Conservation (phyloP, 2,329 filamentous ascomycete genomes). For the Claviceps pusilla region DNA sequence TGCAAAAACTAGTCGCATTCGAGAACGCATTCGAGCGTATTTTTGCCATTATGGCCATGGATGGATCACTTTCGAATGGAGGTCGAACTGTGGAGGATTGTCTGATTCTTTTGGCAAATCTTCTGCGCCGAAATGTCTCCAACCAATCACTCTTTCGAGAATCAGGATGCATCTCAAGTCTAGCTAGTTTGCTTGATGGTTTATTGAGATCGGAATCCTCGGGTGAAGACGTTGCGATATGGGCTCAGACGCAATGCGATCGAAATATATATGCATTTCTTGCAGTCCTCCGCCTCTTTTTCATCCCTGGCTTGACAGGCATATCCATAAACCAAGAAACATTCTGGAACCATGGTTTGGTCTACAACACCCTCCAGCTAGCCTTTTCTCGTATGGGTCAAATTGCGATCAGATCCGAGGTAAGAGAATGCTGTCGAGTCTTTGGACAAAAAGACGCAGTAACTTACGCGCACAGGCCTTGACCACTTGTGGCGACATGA, state of each 20-base stretch:
- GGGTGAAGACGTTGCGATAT: conserved; percentile 48
- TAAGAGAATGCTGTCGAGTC: conserved; percentile 20
- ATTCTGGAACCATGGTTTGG: conserved; percentile 70
- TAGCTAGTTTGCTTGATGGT: conserved; percentile 53
- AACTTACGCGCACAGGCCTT: conserved; percentile 43
- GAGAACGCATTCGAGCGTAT: conserved; percentile 83
- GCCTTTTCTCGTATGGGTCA: conserved; percentile 57
- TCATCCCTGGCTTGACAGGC: conserved; percentile 64
- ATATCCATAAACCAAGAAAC: conserved; percentile 71
- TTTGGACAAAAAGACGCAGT: background rate
- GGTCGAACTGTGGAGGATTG: conserved; percentile 86
- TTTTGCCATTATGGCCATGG: conserved; percentile 65
- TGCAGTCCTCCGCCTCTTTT: conserved; percentile 72
- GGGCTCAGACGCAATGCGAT: conserved; percentile 64
- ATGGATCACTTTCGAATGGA: conserved; percentile 70
- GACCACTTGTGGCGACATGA: conserved; percentile 72
- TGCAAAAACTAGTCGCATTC: conserved; percentile 91
- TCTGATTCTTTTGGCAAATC: conserved; percentile 75
- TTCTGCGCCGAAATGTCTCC: conserved; percentile 71
- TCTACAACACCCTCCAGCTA: conserved; percentile 66
- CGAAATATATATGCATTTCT: conserved; percentile 86
- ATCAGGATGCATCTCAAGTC: conserved; percentile 61
- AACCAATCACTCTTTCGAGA: conserved; percentile 93
- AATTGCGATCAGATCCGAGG: conserved; percentile 68
- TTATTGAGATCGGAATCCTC: conserved; percentile 38